Evolutionary conservation across 2,329 filamentous ascomycete genomes (phyloP), one percentile per base, ranked within the genome.

Genomic region (Pseudogymnoascus sp.): DNA sequence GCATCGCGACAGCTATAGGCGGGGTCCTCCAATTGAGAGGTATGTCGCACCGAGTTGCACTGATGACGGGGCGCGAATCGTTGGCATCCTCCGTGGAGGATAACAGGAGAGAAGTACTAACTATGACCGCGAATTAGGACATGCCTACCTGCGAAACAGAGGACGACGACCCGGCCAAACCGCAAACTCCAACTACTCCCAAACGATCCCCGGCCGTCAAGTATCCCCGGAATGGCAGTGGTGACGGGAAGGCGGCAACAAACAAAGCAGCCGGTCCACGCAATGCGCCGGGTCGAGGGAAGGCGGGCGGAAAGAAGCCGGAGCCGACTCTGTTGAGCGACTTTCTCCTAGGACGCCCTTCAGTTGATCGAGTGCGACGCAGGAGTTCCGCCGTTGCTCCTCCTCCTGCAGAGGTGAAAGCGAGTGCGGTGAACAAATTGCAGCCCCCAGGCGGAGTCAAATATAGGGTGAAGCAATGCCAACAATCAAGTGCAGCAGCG

Each of bases 401-500:
- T 19, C 35, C 58, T 60, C 82, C 88, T 76, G 79, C 80, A 35
- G 74, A 82, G 71, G 70, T 79, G 75, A 70, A 78, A 75, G 68
- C 79, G 67, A 83, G 78, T 5, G 75, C 80, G n/a, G 83, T 82
- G 60, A 80, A 75, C 72, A 85, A 78, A 74, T 79, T 84, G 68
- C 86, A 78, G 75, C 83, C 78, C 70, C 89, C 84, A 0, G 82
- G 83, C 3, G 84, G 84, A n/a, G 89, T 95, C 58, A 84, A 84
- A 65, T 88, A 90, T 67, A 86, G 92, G 69, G 90, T 96, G 61
- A 88, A 87, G 68, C 83, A 87, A 75, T 96, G 92, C 92, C 91
- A 96, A 74, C 88, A 88, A 71, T 80, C 87, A 67, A 91, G 89
- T 70, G 89, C 87, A 35, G 82, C 83, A 5, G 87, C 86, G 25